Evolutionary conservation across 768 basidiomycete species (phyloP).

Genomic region (Mycena olivaceomarginata): DNA sequence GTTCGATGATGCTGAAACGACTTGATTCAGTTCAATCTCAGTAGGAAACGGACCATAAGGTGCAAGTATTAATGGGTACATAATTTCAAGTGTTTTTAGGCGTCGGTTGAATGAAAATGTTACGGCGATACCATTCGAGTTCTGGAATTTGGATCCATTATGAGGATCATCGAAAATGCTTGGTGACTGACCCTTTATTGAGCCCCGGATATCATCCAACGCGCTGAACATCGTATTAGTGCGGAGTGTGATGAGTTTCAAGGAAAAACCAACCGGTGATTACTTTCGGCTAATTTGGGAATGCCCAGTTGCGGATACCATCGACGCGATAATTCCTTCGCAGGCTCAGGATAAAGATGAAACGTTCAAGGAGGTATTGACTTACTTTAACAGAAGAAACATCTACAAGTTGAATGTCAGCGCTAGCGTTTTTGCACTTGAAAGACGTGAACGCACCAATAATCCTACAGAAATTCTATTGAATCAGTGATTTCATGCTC

Average conservation of each 20-base stretch:
- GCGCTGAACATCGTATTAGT: constrained; percentile 68
- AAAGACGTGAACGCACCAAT: constrained; percentile 40
- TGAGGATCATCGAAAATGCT: neutral
- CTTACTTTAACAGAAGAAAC: constrained; percentile 89
- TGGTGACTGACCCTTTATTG: constrained; percentile 76
- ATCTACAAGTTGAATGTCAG: constrained; percentile 63
- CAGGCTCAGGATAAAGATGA: constrained; percentile 16
- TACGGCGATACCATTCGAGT: constrained; percentile 85
- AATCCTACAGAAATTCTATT: constrained; percentile 36
- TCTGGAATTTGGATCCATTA: constrained; percentile 63
- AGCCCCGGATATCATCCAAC: constrained; percentile 86
- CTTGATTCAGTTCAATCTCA: too few relatives aligned
- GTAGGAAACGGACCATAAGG: too few relatives aligned
- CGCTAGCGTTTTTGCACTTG: neutral
- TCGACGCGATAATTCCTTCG: constrained; percentile 82
- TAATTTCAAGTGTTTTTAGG: constrained; percentile 18
- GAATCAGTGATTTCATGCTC: constrained; percentile 12
- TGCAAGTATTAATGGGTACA: neutral
- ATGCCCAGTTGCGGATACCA: constrained; percentile 74
- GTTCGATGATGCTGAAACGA: too few relatives aligned
- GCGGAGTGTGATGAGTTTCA: neutral
- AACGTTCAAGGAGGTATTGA: neutral
- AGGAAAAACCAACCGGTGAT: constrained; percentile 73
- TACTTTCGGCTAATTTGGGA: constrained; percentile 60
- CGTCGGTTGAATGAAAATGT: constrained; percentile 74